phyloP scores from a whole-genome alignment of 495 filamentous ascomycete genomes.

The Stereocaulon alpinum region DNA sequence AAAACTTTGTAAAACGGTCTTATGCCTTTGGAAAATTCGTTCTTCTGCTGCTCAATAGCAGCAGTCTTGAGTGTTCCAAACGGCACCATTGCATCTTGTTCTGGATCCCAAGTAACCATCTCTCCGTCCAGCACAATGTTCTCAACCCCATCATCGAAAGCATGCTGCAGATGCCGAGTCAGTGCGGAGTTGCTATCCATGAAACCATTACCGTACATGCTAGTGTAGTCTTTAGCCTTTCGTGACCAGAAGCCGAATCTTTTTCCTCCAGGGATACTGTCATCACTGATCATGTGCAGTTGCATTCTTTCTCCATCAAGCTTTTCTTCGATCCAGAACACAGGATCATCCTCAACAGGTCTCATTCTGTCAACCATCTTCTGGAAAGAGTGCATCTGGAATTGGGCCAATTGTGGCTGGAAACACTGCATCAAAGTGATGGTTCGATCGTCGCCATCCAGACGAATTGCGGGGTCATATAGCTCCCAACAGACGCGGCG shows the following conservation, averaged over 20 bases:
- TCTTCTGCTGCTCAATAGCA: conserved; percentile 68
- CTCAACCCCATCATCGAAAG: conserved; percentile 66
- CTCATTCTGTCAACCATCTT: conserved; percentile 68
- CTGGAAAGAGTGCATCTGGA: conserved; percentile 82
- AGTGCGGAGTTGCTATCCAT: conserved; percentile 67
- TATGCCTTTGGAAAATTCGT: conserved; percentile 60
- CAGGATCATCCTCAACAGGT: conserved; percentile 54
- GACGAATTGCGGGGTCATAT: conserved; percentile 59
- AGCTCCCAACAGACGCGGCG: conserved; percentile 94
- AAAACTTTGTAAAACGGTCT: conserved; percentile 82
- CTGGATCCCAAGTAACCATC: conserved; percentile 98
- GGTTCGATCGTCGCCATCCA: conserved; percentile 65
- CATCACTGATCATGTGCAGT: conserved; percentile 77
- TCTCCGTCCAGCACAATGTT: conserved; percentile 92
- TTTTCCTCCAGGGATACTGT: conserved; percentile 53
- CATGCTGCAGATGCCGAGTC: conserved; percentile 66
- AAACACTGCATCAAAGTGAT: conserved; percentile 89
- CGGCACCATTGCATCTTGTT: conserved; percentile 68
- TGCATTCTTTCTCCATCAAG: conserved; percentile 96
- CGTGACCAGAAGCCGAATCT: conserved; percentile 87
- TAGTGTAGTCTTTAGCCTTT: conserved; percentile 94
- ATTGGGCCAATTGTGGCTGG: conserved; percentile 92
- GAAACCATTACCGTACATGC: conserved; percentile 76
- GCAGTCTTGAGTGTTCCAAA: conserved; percentile 94
- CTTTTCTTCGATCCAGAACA: conserved; percentile 98